These are phyloP conservation scores for Fusarium protoensiforme DNA, from an alignment of 2,329 filamentous ascomycete genomes.

Conservation along the genomic window DNA sequence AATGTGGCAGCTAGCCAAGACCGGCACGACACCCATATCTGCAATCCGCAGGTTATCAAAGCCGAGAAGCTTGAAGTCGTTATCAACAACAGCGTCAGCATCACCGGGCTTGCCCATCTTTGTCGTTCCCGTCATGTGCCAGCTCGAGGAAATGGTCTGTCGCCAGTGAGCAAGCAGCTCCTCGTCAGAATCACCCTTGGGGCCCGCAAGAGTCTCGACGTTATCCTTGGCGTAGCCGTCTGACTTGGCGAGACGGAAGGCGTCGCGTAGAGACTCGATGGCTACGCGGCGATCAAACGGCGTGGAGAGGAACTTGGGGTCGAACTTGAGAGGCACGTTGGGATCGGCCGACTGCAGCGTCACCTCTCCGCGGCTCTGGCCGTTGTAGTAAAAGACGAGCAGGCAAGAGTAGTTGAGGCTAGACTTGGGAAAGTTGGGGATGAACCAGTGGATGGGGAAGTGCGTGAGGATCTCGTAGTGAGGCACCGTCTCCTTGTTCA, in stretches of 20 bases:
- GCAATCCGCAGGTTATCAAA: conserved; percentile 34
- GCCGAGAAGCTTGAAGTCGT: conserved; percentile 30
- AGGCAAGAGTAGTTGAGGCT: conserved; percentile 56
- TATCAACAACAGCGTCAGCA: conserved; percentile 59
- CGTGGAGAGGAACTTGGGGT: conserved; percentile 63
- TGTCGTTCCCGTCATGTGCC: conserved; percentile 67
- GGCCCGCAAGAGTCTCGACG: conserved; percentile 53
- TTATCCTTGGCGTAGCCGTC: conserved; percentile 58
- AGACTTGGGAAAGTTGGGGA: conserved; percentile 51
- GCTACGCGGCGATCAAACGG: conserved; percentile 65
- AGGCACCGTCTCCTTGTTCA: conserved; percentile 63
- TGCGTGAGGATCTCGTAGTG: conserved; percentile 66
- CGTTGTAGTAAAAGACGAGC: conserved; percentile 62
- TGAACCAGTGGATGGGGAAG: conserved; percentile 55
- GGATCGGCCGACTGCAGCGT: conserved; percentile 65
- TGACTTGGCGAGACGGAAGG: conserved; percentile 51
- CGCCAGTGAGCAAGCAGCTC: conserved; percentile 61
- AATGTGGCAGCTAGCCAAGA: conserved; percentile 61
- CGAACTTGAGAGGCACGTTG: conserved; percentile 60
- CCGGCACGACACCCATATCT: conserved; percentile 38
- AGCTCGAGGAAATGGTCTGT: conserved; percentile 57
- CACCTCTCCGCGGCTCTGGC: conserved; percentile 62
- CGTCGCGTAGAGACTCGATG: conserved; percentile 60
- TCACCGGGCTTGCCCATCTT: conserved; percentile 64
- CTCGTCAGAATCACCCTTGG: conserved; percentile 61